Evolutionary conservation across 225 moss, liverwort and hornwort genomes (phyloP), one percentile per base, ranked within the genome.

Genomic region (Bryoerythrophyllum caledonicum): DNA sequence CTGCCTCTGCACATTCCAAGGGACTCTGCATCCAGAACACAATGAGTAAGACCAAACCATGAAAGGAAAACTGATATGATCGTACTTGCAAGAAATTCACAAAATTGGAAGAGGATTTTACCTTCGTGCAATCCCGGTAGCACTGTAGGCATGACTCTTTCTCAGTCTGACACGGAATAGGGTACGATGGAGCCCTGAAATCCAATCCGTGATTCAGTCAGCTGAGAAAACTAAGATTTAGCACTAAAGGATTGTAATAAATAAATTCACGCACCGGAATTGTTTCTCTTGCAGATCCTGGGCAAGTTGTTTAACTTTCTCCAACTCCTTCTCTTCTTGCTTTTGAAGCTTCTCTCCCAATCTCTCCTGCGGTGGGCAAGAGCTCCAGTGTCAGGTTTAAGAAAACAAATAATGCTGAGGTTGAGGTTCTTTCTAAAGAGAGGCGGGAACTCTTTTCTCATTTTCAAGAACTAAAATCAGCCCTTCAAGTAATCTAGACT

Each of bases 61-160:
- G 20, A 63, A 76, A 58, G 58, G 2, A 54, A 60, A 77, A 51
- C 24, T 66, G 54, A 14, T 23, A 71, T 41, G 49, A 58, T 17
- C 14, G 15, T 64, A 35, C 21, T 53, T 62, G 75, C 23, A n/a
- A 76, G 21, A 64, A 5, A 52, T 72, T 27, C 53, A 61, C 51
- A 51, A 24, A 68, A 52, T 21, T 15, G 46, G 63, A 26, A 52
- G 19, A 72, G 54, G 25, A 30, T 43, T 73, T 55, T 32, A 73
- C 89, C 89, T 86, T 56, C n/a, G 72, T 32, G 59, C 81, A 83
- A 63, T 68, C 76, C 65, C 77, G 86, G 77, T 89, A 89, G 79
- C 89, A 89, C 56, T 84, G 83, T 20, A 89, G 48, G 56, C 89
- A 89, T 20, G 74, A 54, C 77, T 89, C 89, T 74, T 86, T 89